phyloP scores from a whole-genome alignment of 768 basidiomycete species.

The Tulasnella sp. region DNA sequence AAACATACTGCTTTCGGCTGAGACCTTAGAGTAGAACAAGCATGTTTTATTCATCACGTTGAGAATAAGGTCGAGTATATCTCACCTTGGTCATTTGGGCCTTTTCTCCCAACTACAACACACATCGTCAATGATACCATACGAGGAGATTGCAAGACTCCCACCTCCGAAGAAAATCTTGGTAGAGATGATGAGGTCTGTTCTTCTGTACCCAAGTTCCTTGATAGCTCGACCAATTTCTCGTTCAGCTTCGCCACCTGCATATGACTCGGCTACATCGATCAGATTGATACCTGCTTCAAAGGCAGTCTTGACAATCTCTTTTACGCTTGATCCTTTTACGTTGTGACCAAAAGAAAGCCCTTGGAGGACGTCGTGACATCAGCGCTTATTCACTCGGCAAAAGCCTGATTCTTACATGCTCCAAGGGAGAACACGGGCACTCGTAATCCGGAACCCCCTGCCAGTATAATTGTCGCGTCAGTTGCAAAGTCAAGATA shows the following conservation, averaged over 20 bases:
- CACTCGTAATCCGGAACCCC: slow-evolving; percentile 45
- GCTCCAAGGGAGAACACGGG: slow-evolving; percentile 57
- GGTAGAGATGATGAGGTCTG: slow-evolving; percentile 60
- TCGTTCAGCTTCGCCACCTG: slow-evolving; percentile 50
- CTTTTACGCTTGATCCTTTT: slow-evolving; percentile 57
- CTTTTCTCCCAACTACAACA: too few species aligned
- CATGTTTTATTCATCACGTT: too few species aligned
- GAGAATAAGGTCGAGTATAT: too few species aligned
- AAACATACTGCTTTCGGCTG: slow-evolving; percentile 22
- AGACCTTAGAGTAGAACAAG: slow-evolving; percentile 50
- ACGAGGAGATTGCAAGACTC: background rate
- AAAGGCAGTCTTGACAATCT: slow-evolving; percentile 64
- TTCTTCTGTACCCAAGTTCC: slow-evolving; percentile 50
- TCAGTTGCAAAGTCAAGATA: too few species aligned
- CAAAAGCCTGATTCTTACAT: slow-evolving; percentile 26
- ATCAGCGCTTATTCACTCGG: background rate
- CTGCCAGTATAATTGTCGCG: background rate
- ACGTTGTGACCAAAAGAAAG: slow-evolving; percentile 52
- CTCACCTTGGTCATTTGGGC: too few species aligned
- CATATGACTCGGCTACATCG: slow-evolving; percentile 56
- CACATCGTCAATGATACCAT: too few species aligned
- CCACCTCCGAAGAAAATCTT: slow-evolving; percentile 29
- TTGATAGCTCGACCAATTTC: slow-evolving; percentile 74
- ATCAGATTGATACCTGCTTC: slow-evolving; percentile 67
- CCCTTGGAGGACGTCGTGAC: background rate